A percentile compares a stretch with the other conserved stretches of the same genome.
Conservation (phyloP, 257 asterid genomes). For the Solanum habrochaites region DNA sequence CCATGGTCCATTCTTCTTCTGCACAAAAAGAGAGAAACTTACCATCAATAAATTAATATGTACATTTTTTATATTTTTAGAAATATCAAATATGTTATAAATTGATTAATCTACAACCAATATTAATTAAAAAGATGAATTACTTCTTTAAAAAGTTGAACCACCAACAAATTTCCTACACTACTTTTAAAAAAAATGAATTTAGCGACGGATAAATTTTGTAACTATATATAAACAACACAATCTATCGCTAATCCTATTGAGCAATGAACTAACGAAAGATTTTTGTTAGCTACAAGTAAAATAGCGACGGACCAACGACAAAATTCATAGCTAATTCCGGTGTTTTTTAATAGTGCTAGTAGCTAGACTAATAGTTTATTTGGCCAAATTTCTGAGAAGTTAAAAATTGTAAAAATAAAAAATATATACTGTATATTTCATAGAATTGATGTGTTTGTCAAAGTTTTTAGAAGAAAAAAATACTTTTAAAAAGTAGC, state of each 20-base stretch:
- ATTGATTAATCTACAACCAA: background rate
- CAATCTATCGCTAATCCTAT: background rate
- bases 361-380: background rate
- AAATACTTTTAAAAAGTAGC: background rate
- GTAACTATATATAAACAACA: background rate
- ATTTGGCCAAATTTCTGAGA: background rate
- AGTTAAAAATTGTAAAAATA: background rate
- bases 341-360: background rate
- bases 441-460: background rate
- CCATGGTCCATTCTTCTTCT: constrained; percentile 41
- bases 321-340: too few relatives aligned
- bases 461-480: background rate
- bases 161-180: background rate
- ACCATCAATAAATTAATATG: background rate
- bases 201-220: too few relatives aligned
- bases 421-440: background rate
- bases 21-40: background rate
- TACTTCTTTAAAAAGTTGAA: background rate
- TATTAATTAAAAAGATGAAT: background rate
- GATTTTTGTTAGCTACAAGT: too few relatives aligned
- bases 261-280: too few relatives aligned
- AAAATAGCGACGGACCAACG: too few relatives aligned
- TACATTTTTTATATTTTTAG: background rate
- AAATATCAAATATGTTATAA: background rate
- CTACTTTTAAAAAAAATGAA: background rate